A percentile compares a stretch with the other conserved stretches of the same genome.
These are phyloP conservation scores for Candida neerlandica DNA, from an alignment of 1,139 yeast species.

Conservation along the genomic window DNA sequence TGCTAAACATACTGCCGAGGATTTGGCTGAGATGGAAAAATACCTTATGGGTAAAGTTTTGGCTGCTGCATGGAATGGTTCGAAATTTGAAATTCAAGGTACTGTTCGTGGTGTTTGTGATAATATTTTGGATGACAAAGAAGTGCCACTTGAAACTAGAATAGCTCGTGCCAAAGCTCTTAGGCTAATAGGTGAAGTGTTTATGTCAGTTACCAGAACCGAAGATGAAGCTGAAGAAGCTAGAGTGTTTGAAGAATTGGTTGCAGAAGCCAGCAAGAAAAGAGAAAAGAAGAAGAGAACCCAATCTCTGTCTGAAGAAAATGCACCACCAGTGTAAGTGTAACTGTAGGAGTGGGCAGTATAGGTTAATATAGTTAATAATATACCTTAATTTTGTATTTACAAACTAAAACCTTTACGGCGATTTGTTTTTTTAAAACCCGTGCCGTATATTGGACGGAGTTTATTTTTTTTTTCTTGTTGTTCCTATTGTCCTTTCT, in stretches of 20 bases:
- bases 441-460: slow-evolving; percentile 5
- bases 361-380: background rate
- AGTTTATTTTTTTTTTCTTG: background rate
- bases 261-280: slow-evolving; percentile 88
- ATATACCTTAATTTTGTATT: background rate
- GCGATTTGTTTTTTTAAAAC: background rate
- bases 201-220: slow-evolving; percentile 66
- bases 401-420: background rate
- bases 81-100: slow-evolving; percentile 86
- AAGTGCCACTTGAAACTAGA: slow-evolving; percentile 56
- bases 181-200: slow-evolving; percentile 72
- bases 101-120: slow-evolving; percentile 88
- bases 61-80: slow-evolving; percentile 97
- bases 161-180: slow-evolving; percentile 81
- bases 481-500: too few species aligned
- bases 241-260: slow-evolving; percentile 84
- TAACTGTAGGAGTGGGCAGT: too few species aligned
- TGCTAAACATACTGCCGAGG: slow-evolving; percentile 72
- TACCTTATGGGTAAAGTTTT: slow-evolving; percentile 85
- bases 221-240: slow-evolving; percentile 91
- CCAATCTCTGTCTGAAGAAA: background rate
- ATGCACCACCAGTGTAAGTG: background rate
- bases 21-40: slow-evolving; percentile 83
- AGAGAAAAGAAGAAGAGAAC: slow-evolving; percentile 52
- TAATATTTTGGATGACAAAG: slow-evolving; percentile 64